These are phyloP conservation scores for Marvania coccoides DNA, from an alignment of 139 green algal genomes.

Conservation along the genomic window DNA sequence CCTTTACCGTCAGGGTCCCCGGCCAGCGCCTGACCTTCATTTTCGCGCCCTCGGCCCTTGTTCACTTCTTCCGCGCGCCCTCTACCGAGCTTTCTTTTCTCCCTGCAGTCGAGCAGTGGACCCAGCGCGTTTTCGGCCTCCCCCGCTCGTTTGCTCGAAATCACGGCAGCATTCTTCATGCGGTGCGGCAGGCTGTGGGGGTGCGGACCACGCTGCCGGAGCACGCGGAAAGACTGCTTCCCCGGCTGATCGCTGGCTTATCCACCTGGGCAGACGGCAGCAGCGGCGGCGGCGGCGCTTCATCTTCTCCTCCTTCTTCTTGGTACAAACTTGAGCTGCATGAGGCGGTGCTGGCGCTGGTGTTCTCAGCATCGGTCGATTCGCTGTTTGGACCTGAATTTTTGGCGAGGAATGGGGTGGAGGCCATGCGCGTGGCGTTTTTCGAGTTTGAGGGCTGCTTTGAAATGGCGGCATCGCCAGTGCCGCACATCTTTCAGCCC, in stretches of 20 bases:
- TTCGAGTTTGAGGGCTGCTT: constrained; percentile 57
- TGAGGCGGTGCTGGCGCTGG: constrained; percentile 22
- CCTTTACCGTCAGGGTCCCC: constrained; percentile 38
- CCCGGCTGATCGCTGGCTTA: background rate
- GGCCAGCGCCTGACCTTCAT: constrained; percentile 57
- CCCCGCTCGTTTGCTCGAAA: no score
- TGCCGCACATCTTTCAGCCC: constrained; percentile 62
- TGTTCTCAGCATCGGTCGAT: constrained; percentile 42
- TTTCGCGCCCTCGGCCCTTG: constrained; percentile 35
- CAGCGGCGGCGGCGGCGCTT: background rate
- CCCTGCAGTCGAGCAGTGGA: constrained; percentile 52
- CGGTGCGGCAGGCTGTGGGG: background rate
- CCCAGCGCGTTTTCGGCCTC: constrained; percentile 59
- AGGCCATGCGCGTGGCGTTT: constrained; percentile 19
- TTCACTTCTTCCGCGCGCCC: constrained; percentile 48
- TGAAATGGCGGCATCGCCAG: constrained; percentile 63
- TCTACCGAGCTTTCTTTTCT: constrained; percentile 45
- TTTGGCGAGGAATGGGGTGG: background rate
- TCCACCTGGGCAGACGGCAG: background rate
- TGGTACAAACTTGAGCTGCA: constrained; percentile 50
- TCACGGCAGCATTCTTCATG: no score
- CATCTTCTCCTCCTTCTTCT: background rate
- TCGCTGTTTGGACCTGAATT: constrained; percentile 44
- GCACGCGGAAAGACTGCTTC: constrained; percentile 4
- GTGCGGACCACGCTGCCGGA: constrained; percentile 3